Evolutionary conservation across 768 basidiomycete genomes (phyloP).

Genomic region (Fibroporia radiculosa): DNA sequence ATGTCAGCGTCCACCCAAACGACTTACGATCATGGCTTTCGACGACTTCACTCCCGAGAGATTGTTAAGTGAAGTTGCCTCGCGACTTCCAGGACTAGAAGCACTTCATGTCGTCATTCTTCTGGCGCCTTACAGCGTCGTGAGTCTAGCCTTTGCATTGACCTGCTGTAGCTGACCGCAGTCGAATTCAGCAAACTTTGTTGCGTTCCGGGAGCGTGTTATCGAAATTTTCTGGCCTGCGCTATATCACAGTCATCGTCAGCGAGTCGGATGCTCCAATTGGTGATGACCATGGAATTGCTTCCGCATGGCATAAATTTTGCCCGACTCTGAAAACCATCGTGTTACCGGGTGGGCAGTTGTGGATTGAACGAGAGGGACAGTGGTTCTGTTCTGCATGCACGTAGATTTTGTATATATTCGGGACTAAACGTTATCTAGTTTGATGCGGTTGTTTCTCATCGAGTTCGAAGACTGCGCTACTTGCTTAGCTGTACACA

Average conservation of each 20-base stretch:
- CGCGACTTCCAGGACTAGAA: conserved; percentile 42
- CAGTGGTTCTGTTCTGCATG: conserved; percentile 17
- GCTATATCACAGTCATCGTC: conserved; percentile 60
- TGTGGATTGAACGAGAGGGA: conserved; percentile 42
- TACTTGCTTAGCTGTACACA: too few relatives aligned
- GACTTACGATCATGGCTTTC: conserved; percentile 54
- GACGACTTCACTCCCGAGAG: conserved; percentile 37
- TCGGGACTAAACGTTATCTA: too few relatives aligned
- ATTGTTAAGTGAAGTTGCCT: conserved; percentile 40
- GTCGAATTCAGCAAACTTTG: conserved; percentile 30
- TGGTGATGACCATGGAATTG: conserved; percentile 42
- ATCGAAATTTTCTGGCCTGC: conserved; percentile 28
- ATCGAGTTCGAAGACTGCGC: too few relatives aligned
- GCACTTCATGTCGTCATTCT: conserved; percentile 56
- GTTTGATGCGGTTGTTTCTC: too few relatives aligned
- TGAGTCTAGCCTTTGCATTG: background rate
- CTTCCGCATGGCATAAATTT: conserved; percentile 44
- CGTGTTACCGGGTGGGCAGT: conserved; percentile 52
- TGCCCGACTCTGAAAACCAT: conserved; percentile 59
- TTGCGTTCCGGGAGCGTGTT: conserved; percentile 33
- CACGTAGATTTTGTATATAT: too few relatives aligned
- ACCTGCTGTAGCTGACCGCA: background rate
- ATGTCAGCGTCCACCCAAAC: conserved; percentile 32
- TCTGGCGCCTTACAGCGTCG: conserved; percentile 31
- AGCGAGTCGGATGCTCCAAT: conserved; percentile 27